Evolutionary conservation across 2,329 filamentous ascomycete genomes (phyloP).

Genomic region (Tolypocladium capitatum): DNA sequence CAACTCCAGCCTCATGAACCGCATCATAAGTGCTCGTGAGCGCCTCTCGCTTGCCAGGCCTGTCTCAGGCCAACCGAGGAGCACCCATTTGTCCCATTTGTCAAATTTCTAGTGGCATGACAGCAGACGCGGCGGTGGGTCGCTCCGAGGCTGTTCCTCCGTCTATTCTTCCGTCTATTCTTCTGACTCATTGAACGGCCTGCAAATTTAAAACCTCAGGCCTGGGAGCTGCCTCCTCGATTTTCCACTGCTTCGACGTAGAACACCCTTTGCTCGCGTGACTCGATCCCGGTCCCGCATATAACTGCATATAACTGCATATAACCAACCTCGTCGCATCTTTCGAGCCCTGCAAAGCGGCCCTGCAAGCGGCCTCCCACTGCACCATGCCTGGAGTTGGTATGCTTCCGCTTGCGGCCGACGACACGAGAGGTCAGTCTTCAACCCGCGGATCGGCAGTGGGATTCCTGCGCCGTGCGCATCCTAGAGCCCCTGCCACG

Average conservation of each 20-base stretch:
- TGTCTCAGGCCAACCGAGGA: not conserved
- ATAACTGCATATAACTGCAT: not conserved
- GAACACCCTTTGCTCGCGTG: not conserved
- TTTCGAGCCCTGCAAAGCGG: not conserved
- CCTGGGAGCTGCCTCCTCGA: not conserved
- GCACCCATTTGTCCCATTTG: constrained; percentile 1
- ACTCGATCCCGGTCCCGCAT: not conserved
- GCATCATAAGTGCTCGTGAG: too few relatives aligned
- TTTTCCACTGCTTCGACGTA: not conserved
- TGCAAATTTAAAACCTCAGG: not conserved
- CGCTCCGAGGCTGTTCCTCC: constrained; percentile 17
- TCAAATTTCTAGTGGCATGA: too few relatives aligned
- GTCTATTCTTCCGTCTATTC: constrained; percentile 1
- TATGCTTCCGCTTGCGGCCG: constrained; percentile 26
- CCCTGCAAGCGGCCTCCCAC: not conserved
- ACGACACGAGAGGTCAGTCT: constrained; percentile 30
- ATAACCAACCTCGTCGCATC: not conserved
- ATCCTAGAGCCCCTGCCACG: not conserved
- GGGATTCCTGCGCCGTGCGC: not conserved
- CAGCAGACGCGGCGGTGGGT: too few relatives aligned
- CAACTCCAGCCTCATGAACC: not conserved
- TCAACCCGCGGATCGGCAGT: not conserved
- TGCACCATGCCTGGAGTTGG: constrained; percentile 27
- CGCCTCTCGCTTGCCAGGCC: too few relatives aligned
- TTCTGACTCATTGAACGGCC: not conserved